phyloP scores from a whole-genome alignment of 2,329 filamentous ascomycete genomes.

The Aspergillus niger region DNA sequence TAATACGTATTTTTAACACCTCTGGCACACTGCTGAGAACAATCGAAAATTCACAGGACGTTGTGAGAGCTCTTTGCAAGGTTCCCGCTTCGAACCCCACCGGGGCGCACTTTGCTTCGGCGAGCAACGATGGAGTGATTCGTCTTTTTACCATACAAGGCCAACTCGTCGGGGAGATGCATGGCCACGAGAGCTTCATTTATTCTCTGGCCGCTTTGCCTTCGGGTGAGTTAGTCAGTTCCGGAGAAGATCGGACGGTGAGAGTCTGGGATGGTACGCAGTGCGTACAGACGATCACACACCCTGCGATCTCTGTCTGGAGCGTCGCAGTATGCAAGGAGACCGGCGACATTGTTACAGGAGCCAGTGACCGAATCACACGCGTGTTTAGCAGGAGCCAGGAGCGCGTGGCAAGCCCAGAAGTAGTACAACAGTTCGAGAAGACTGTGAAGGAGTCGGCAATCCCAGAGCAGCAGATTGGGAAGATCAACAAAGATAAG shows the following conservation, averaged over 20 bases:
- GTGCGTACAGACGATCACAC: conserved; percentile 93
- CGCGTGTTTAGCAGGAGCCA: conserved; percentile 77
- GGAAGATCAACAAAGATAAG: conserved; percentile 86
- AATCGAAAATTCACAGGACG: conserved; percentile 72
- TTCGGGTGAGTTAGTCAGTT: conserved; percentile 83
- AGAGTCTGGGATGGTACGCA: conserved; percentile 80
- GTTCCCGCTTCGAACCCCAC: conserved; percentile 75
- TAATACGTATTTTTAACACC: conserved; percentile 77
- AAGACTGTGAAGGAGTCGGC: conserved; percentile 78
- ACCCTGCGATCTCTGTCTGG: conserved; percentile 97
- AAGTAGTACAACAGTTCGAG: conserved; percentile 73
- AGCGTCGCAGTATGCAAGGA: conserved; percentile 77
- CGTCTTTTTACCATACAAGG: conserved; percentile 84
- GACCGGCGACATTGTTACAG: conserved; percentile 90
- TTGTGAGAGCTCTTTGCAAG: conserved; percentile 84
- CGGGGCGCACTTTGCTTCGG: conserved; percentile 89
- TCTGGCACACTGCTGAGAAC: conserved; percentile 65
- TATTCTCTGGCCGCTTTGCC: conserved; percentile 79
- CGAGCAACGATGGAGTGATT: conserved; percentile 88
- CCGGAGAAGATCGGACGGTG: conserved; percentile 91
- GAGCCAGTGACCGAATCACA: conserved; percentile 83
- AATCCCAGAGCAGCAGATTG: conserved; percentile 83
- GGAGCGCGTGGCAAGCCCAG: conserved; percentile 69
- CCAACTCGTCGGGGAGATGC: conserved; percentile 71
- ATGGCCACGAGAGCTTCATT: conserved; percentile 92